Percentiles rank a stretch among this genome's conserved stretches.
These are phyloP conservation scores for Panus rudis DNA, from an alignment of 768 basidiomycete genomes.

Conservation along the genomic window DNA sequence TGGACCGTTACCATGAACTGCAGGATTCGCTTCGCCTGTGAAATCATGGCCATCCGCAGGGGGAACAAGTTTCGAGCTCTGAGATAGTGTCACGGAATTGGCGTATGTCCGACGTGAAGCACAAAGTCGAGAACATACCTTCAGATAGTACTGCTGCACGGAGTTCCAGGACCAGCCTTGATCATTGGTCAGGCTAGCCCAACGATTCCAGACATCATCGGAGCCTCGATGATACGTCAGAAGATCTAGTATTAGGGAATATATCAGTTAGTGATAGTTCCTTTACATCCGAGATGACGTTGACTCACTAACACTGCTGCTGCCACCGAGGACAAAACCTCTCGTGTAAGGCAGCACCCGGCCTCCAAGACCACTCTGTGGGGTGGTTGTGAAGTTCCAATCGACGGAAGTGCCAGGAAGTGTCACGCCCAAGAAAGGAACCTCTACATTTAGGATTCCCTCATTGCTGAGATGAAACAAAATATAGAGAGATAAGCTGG, in stretches of 20 bases:
- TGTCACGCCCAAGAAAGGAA: slow-evolving; percentile 12
- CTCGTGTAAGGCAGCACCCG: slow-evolving; percentile 17
- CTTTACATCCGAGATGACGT: not conserved
- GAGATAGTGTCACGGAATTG: not conserved
- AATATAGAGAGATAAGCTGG: not conserved
- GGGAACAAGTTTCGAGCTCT: slow-evolving; percentile 14
- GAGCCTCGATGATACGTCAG: slow-evolving; percentile 23
- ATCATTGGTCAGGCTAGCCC: slow-evolving; percentile 21
- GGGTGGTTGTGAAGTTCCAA: slow-evolving; percentile 24
- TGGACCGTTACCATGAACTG: slow-evolving; percentile 13
- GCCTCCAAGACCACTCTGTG: slow-evolving; percentile 15
- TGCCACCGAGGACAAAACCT: slow-evolving; percentile 21
- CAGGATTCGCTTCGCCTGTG: slow-evolving; percentile 14
- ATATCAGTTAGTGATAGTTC: not conserved
- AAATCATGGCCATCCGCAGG: slow-evolving; percentile 15
- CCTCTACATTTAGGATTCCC: slow-evolving; percentile 11
- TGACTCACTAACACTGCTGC: slow-evolving; percentile 19
- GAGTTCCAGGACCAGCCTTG: slow-evolving; percentile 21
- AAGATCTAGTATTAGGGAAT: slow-evolving; percentile 14
- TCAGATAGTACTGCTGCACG: slow-evolving; percentile 16
- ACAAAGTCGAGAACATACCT: slow-evolving; percentile 10
- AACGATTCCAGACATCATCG: slow-evolving; percentile 19
- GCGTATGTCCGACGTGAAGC: not conserved
- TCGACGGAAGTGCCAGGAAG: slow-evolving; percentile 14
- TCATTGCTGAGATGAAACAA: slow-evolving; percentile 7